Base-by-base conservation (phyloP, 805 yeast species). In the Kuraishia piskuri region DNA sequence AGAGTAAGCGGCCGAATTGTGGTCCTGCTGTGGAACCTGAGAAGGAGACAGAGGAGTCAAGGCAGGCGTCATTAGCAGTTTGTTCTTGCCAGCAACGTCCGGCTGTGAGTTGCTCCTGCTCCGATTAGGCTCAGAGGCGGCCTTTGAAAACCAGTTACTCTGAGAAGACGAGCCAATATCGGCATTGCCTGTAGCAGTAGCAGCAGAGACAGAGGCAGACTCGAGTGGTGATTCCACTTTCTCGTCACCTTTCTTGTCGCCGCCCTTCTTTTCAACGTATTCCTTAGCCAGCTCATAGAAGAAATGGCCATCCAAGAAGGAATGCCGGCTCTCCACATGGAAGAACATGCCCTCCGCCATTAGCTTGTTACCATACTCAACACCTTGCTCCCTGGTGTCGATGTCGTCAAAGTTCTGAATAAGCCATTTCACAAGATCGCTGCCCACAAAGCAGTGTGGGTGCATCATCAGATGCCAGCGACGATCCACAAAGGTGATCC, bases 401-500 rank as follows among this genome's bases (percentile, higher is more conserved):
- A 92, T 84, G 61, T 90, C 97, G 24, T 79, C 81, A 62, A 90
- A 86, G 55, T 83, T 80, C 56, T 87, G 86, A 26, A 87, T 72
- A 53, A 92, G 65, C 97, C 98, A 92, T 31, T 82, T 79, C 0
- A 90, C 97, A 56, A 90, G 73, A 52, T 90, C 96, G 57, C 84
- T 81, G 0, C 98, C 98, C 22, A 89, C 66, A 63, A 92, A 90
- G 68, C 96, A 87, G 57, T 86, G 80, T 24, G 76, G 73, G 63
- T 89, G 95, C 3, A 79, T 71, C 57, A 83, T 83, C 80, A 91
- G 82, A 66, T 92, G 98, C 99, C 99, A 92, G 36, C 84, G 79
- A 59, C 97, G 75, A 60, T 90, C 96, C 1, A 79, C 83, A 40
- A 94, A 72, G 21, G 74, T 75, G 7, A 92, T 68, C 8, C 90